Evolutionary conservation across 768 basidiomycete genomes (phyloP), one percentile per base, ranked within the genome.

Genomic region (Lactarius trivialis): DNA sequence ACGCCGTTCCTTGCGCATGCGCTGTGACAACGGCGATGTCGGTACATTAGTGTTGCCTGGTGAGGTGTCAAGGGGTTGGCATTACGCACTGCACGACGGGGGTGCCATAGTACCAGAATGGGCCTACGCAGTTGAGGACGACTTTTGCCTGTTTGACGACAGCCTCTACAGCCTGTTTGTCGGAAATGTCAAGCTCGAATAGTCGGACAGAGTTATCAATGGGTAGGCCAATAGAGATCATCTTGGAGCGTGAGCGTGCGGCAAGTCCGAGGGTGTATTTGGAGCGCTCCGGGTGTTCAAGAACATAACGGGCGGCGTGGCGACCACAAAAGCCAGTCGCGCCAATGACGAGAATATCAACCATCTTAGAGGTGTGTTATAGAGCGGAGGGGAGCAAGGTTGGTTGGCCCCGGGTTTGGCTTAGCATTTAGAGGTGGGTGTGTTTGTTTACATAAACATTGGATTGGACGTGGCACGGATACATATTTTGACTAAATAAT

Each of bases 61-160:
- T n/a, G n/a, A n/a, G 2, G 28, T 19, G 19, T n/a, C 3, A 41
- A 26, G 33, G 37, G 19, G 21, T 1, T 19, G 7, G 24, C 3
- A 56, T 3, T 30, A 75, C 83, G 49, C 65, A 86, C 85, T 72
- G 70, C 21, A 92, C 88, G 14, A 93, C 85, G 9, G 83, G 79
- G n/a, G 84, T 84, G 3, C 91, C 88, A 74, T 80, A 89, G 7
- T 71, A 70, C 81, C 82, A 85, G 70, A 81, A 93, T 2, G 91
- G 90, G 1, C 91, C 91, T 34, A 89, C 82, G 33, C 85, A 76
- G 68, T 89, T 91, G 61, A 93, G 85, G 58, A 94, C 82, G 21
- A 93, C 85, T 51, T 80, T 80, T 6, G 83, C 76, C 19, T 71
- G 70, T 68, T 78, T 79, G 17, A 93, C 85, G 2, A 77, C 81